Evolutionary conservation across 2,329 filamentous ascomycete species (phyloP), one percentile per base, ranked within the genome.

Genomic region (Fusarium compactum): DNA sequence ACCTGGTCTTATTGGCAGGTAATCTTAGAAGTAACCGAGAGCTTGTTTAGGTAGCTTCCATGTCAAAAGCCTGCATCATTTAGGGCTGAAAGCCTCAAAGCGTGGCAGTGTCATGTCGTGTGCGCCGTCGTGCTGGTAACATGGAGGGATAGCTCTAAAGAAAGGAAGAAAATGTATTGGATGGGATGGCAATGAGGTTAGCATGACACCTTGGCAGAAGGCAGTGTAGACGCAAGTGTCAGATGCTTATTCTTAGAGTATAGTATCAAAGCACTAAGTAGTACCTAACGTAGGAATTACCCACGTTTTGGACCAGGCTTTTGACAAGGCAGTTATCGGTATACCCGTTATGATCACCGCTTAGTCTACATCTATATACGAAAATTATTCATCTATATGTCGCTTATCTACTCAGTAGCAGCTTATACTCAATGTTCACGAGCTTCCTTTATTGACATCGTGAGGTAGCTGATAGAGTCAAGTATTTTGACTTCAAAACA

Each of bases 41-140:
- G 56, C 62, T 66, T 70, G 52, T 63, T 50, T 48, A 70, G 30
- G 48, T 46, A 68, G 32, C 58, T 59, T 41, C 46, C 60, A 47
- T 50, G 52, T 63, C 54, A 51, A 41, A 67, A 8, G 50, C 41
- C 53, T 71, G 64, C 64, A 69, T 69, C 59, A 71, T 71, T 71
- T 71, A 71, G 68, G 68, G 68, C 68, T 71, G 68, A 71, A 52
- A 71, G 68, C 59, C 48, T 58, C 44, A 40, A 61, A 40, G 44
- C 32, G 68, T 58, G 68, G 68, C 64, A 71, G 68, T 71, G 68
- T 58, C 46, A 30, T 25, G 58, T 40, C 30, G 58, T 62, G 59
- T 54, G 67, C 51, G 57, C 67, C 67, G 58, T 51, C 46, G 43
- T 67, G 59, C 45, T 68, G 68, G 68, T 68, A 71, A 65, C 63